Evolutionary conservation across 495 filamentous ascomycete genomes (phyloP).

Genomic region (Neurospora sp.): DNA sequence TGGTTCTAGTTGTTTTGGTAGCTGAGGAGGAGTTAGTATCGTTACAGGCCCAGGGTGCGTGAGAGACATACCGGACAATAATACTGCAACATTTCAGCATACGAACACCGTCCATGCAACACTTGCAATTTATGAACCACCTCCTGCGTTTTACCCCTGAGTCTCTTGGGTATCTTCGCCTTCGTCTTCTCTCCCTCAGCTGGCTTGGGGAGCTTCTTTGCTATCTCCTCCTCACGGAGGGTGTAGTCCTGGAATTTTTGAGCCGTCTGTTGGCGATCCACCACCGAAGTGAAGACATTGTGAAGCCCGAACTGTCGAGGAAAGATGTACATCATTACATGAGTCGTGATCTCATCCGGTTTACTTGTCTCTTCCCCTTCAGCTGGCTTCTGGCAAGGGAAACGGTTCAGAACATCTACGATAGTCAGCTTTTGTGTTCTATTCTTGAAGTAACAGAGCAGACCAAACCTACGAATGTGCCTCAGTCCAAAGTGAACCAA

Average conservation of each 20-base stretch:
- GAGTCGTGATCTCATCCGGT: slow-evolving; percentile 48
- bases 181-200: slow-evolving; percentile 4
- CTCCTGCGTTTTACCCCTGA: slow-evolving; percentile 49
- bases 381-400: slow-evolving; percentile 27
- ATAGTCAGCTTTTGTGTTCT: neutral
- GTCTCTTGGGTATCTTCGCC: slow-evolving; percentile 59
- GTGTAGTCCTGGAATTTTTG: slow-evolving; percentile 75
- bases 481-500: slow-evolving; percentile 62
- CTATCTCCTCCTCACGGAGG: slow-evolving; percentile 74
- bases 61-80: too few relatives aligned
- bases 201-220: slow-evolving; percentile 21
- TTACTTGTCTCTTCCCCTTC: slow-evolving; percentile 7
- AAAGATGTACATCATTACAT: slow-evolving; percentile 87
- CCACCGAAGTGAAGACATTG: slow-evolving; percentile 73
- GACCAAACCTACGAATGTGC: slow-evolving; percentile 52
- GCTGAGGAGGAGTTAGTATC: too few relatives aligned
- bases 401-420: slow-evolving; percentile 79
- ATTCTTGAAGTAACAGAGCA: neutral
- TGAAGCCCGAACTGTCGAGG: slow-evolving; percentile 82
- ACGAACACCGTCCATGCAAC: slow-evolving; percentile 64
- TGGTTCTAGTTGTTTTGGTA: neutral
- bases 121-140: slow-evolving; percentile 61
- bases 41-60: too few relatives aligned
- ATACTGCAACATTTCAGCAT: slow-evolving; percentile 61
- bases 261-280: slow-evolving; percentile 52